Conservation (phyloP, 306 rosid genomes). For the Lathyrus oleraceus region DNA sequence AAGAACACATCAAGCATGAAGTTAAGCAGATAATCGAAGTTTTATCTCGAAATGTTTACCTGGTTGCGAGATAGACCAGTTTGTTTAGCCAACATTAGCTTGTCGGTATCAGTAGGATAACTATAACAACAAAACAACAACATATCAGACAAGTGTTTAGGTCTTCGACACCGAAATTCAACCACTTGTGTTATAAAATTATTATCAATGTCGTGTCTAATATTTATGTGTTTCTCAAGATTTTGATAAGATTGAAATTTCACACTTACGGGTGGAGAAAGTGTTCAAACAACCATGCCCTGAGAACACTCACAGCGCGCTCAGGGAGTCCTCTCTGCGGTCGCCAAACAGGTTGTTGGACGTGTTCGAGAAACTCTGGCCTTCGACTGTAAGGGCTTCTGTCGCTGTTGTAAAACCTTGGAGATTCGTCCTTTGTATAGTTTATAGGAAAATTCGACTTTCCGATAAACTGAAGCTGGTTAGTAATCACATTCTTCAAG, state of each 20-base stretch:
- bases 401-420: slow-evolving; percentile 37
- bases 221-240: background rate
- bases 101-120: slow-evolving; percentile 86
- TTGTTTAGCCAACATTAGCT: slow-evolving; percentile 83
- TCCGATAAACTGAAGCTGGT: slow-evolving; percentile 63
- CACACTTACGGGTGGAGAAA: slow-evolving; percentile 84
- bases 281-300: slow-evolving; percentile 89
- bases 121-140: slow-evolving; percentile 42
- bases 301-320: slow-evolving; percentile 72
- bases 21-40: background rate
- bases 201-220: background rate
- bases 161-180: background rate
- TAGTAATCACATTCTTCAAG: slow-evolving; percentile 72
- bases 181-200: background rate
- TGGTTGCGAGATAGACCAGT: slow-evolving; percentile 92
- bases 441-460: slow-evolving; percentile 41
- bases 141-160: background rate
- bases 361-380: slow-evolving; percentile 62
- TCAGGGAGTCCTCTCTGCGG: slow-evolving; percentile 95
- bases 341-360: slow-evolving; percentile 74
- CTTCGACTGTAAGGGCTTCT: slow-evolving; percentile 49
- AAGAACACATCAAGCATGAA: background rate
- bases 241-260: background rate
- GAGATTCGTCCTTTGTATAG: slow-evolving; percentile 52
- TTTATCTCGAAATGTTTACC: slow-evolving; percentile 39